These are phyloP conservation scores for Quercus agrifolia DNA, from an alignment of 306 rosid genomes.

Conservation along the genomic window DNA sequence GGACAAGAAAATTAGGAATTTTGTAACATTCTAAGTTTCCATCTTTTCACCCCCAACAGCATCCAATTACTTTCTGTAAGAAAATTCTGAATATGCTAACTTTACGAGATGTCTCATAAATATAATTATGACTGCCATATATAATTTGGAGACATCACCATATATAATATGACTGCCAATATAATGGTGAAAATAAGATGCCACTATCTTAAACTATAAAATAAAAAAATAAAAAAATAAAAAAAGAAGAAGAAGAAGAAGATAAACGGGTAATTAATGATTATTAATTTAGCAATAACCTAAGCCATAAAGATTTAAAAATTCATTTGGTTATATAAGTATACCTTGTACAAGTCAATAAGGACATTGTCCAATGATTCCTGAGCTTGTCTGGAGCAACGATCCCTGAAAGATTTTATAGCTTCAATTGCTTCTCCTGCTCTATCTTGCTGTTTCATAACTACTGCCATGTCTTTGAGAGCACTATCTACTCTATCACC, in stretches of 20 bases:
- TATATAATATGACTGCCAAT: too few relatives aligned
- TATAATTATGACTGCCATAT: not conserved
- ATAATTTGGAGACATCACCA: too few relatives aligned
- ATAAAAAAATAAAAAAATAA: not conserved
- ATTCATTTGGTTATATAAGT: not conserved
- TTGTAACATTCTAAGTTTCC: not conserved
- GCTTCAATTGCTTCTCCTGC: constrained; percentile 95
- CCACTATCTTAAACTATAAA: not conserved
- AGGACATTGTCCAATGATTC: constrained; percentile 90
- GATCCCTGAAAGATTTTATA: constrained; percentile 56
- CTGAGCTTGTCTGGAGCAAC: constrained; percentile 86
- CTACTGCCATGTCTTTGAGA: constrained; percentile 90
- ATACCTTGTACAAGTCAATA: constrained; percentile 86
- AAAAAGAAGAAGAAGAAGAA: not conserved
- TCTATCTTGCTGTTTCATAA: constrained; percentile 83
- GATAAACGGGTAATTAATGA: not conserved
- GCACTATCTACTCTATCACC: constrained; percentile 93
- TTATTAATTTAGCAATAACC: not conserved
- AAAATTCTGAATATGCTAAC: not conserved
- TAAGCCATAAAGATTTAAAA: not conserved
- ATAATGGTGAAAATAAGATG: not conserved
- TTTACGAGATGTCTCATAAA: not conserved
- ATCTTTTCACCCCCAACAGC: not conserved
- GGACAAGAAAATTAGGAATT: not conserved
- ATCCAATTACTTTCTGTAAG: not conserved